Base-by-base conservation (phyloP, 2,329 filamentous ascomycete genomes). In the Penicillium janthinellum region DNA sequence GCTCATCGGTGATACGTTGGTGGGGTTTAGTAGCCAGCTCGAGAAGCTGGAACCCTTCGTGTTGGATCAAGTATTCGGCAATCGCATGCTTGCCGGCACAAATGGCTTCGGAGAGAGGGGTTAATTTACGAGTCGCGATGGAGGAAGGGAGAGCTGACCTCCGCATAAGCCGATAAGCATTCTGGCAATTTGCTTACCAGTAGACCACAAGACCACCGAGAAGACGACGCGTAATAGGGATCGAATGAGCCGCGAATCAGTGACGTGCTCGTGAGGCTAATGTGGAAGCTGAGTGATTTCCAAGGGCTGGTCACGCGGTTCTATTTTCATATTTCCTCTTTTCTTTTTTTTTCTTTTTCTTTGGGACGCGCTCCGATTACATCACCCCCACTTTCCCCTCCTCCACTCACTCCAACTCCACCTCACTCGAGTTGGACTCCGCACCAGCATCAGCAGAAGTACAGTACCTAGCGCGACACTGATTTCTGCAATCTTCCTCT, bases 31-130 rank as follows among this genome's bases (percentile, higher is more conserved):
- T 58, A 42, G 73, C 76, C 34, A 96, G 82, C 68, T 86, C 83
- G 58, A 97, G 84, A 49, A 86, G 86, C 61, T 85, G 87, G 78
- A 98, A 99, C 62, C 86, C 87, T 76, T 97, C 90, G 65, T 93
- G 86, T 64, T 92, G 85, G 64, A 93, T 86, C 8, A 99, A 86
- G 74, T 96, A 97, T 56, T 91, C 86, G 59, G 92, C 92, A 65
- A 98, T 91, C 10, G 92, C 91, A 73, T 88, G 88, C 80, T 97
- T 98, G 71, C 95, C 95, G 51, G 94, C 88, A 80, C 93, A 98
- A 70, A 97, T 94, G 71, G 91, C 93, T 95, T 71, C 42, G 20
- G 15, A 37, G 15, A 42, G 28, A 22, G 51, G 28, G 28, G 54
- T 71, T 59, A 70, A 64, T 69, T 52, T 22, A 51, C 47, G 49